Evolutionary conservation across 2,329 filamentous ascomycete species (phyloP), one percentile per base, ranked within the genome.

Genomic region (Pezicula rhizophila): DNA sequence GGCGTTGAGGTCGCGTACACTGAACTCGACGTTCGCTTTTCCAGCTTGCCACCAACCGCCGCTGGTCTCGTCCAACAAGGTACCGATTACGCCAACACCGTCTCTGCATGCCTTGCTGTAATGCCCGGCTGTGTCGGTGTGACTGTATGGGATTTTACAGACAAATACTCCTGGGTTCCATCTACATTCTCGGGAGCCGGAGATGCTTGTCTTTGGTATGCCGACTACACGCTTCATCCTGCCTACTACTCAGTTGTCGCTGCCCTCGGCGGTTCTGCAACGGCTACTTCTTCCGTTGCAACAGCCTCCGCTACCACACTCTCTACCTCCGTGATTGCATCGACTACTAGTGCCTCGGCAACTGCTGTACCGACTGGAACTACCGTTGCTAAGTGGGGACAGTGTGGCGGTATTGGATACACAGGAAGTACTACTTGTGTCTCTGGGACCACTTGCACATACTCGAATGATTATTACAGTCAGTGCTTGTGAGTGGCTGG

Each of bases 1-100:
- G 72, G 72, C 4, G 67, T 80, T 5, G 80, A 84, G 54, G 76
- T 82, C 8, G 78, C 79, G 7, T 74, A 80, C 63, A 84, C 80
- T 1, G 80, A 85, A 66, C 68, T 84, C 14, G 81, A 84, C 58
- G 77, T 84, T 52, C 70, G 79, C 26, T 72, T 75, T 48, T 45
- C 47, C 2, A 61, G 59, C 5, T 61, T 80, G 11, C 77, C 79
- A 0, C 63, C 73, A 3, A 70, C 65, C 3, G 58, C 62, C 1
- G 59, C 66, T 1, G 68, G 67, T 26, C 61, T 71, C 15, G 60
- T 63, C 14, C 68, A 70, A 23, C 79, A 83, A 64, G 71, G 70
- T 1, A 57, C 59, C 15, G 74, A 77, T 41, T 82, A 79, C 52
- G 70, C 47, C 26, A 61, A 55, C 26, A 55, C 55, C 2, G 57